A percentile compares a stretch with the other conserved stretches of the same genome.
Conservation (phyloP, 768 basidiomycete genomes). For the Boletus sp. region DNA sequence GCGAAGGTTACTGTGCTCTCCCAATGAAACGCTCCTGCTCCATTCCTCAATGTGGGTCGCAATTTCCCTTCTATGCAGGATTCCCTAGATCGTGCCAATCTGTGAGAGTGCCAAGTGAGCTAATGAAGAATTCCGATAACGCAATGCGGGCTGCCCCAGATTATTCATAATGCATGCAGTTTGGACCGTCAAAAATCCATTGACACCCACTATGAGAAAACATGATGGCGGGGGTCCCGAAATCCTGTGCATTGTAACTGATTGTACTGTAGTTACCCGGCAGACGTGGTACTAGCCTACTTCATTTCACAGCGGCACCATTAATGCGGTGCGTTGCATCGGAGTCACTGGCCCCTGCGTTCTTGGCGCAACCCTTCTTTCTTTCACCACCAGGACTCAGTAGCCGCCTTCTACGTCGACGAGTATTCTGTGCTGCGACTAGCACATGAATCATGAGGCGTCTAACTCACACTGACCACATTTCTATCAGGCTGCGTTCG, state of each 20-base stretch:
- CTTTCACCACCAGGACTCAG: background rate
- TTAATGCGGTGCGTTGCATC: background rate
- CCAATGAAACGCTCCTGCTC: background rate
- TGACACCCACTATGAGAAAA: background rate
- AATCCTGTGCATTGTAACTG: background rate
- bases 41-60: background rate
- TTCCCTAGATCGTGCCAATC: background rate
- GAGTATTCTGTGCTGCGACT: background rate
- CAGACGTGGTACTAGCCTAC: background rate
- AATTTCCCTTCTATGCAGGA: background rate
- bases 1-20: slow-evolving; percentile 19
- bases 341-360: background rate
- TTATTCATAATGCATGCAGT: no score
- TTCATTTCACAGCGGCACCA: background rate
- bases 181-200: background rate
- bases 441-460: background rate
- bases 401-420: background rate
- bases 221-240: background rate
- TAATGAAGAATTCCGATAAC: no score
- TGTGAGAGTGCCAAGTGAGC: no score
- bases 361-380: background rate
- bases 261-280: background rate
- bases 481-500: no score
- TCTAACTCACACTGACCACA: no score
- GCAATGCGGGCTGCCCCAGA: background rate